Base-by-base conservation (phyloP, 1,139 yeast species). In the Suhomyces wounanorum region DNA sequence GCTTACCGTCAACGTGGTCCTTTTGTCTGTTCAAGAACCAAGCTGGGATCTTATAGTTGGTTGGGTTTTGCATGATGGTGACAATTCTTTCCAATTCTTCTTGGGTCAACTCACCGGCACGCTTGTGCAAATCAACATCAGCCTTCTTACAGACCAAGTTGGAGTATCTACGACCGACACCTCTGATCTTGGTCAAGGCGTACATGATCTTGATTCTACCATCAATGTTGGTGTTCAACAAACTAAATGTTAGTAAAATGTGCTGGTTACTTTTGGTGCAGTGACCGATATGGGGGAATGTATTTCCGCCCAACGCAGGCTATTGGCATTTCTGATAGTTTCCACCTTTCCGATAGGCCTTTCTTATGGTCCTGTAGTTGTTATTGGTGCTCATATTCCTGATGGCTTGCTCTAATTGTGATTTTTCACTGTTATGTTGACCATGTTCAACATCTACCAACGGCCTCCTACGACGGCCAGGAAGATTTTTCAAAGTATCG, bases 11-110 rank as follows among this genome's bases (percentile, higher is more conserved):
- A 72, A 85, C 89, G 75, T 90, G 87, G 79, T 95, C 99, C 77
- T 89, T 89, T 85, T 94, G 99, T 88, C 99, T 89, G 95, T 94
- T 95, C 78, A 94, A 90, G 92, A 95, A 95, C 99, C 99, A 94
- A 68, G 96, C 85, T 82, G 99, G 99, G 77, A 94, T 87, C 88
- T 95, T 95, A 84, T 90, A 94, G 81, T 94, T 92, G 75, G 96
- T 84, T 80, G 99, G 99, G 95, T 89, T 90, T 86, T 95, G 99
- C 95, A 95, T 90, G 79, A 94, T 95, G 81, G 97, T 94, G 77
- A 94, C 98, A 74, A 94, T 84, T 85, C 99, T 90, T 87, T 94
- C 99, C 79, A 94, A 90, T 84, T 94, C 99, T 87, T 94, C 99
- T 80, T 94, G 99, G 79, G 99, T 92, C 79, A 94, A 90, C 83